Conservation (phyloP, 2,329 filamentous ascomycete species). For the Phaeoacremonium minimum region DNA sequence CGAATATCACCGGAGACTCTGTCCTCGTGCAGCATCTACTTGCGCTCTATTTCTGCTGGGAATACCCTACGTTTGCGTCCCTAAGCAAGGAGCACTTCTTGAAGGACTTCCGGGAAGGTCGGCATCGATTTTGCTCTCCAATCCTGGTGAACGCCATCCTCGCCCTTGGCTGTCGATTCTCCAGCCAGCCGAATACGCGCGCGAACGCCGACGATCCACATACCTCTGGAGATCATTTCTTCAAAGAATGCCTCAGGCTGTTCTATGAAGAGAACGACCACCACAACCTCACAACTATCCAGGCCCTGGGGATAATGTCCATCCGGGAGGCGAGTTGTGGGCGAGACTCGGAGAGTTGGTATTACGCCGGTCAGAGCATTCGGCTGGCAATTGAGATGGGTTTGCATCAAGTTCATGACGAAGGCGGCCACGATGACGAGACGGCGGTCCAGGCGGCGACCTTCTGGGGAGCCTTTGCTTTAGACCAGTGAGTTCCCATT, state of each 20-base stretch:
- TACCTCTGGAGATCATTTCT: slow-evolving; percentile 70
- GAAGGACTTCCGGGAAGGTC: slow-evolving; percentile 57
- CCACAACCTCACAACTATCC: slow-evolving; percentile 64
- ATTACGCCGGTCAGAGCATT: slow-evolving; percentile 68
- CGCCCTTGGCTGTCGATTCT: slow-evolving; percentile 65
- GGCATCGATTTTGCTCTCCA: slow-evolving; percentile 62
- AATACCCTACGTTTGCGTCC: slow-evolving; percentile 70
- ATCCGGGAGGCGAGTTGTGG: slow-evolving; percentile 70
- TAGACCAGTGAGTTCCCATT: slow-evolving; percentile 56
- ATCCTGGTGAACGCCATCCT: slow-evolving; percentile 63
- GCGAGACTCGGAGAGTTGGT: slow-evolving; percentile 69
- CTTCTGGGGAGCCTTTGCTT: slow-evolving; percentile 58
- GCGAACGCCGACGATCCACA: slow-evolving; percentile 57
- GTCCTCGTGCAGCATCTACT: slow-evolving; percentile 59
- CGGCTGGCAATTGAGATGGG: slow-evolving; percentile 70
- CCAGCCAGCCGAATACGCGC: slow-evolving; percentile 58
- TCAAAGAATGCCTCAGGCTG: slow-evolving; percentile 61
- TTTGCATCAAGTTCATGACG: slow-evolving; percentile 50
- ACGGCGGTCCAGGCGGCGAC: slow-evolving; percentile 55
- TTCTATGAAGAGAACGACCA: slow-evolving; percentile 54
- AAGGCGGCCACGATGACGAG: slow-evolving; percentile 45
- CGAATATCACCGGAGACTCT: slow-evolving; percentile 52
- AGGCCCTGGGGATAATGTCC: slow-evolving; percentile 73
- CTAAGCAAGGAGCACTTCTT: slow-evolving; percentile 69
- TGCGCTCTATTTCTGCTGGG: slow-evolving; percentile 69